Base-by-base conservation (phyloP, 2,329 filamentous ascomycete species). In the Magnaporthiopsis poae region DNA sequence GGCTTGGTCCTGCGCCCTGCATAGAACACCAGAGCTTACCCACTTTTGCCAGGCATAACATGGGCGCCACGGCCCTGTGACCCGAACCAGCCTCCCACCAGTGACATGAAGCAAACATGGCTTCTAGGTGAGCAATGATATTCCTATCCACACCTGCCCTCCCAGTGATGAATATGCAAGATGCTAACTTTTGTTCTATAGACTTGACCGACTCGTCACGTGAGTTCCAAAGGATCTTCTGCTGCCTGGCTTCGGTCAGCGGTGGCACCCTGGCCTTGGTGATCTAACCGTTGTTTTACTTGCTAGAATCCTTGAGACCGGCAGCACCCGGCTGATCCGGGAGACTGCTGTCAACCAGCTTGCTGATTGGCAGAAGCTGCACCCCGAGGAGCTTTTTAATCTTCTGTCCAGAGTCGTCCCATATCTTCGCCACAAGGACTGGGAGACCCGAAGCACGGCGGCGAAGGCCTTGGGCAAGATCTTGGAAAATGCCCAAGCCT, bases 321-420 rank as follows among this genome's bases (percentile, higher is more conserved):
- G 95, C 72, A 98, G 94, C 80, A 99, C 95, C 68, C 89, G 90
- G 75, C 84, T 99, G 71, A 98, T 99, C 75, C 89, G 96, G 71
- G 96, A 97, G 75, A 99, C 95, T 69, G 96, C 95, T 69, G 95
- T 96, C 69, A 92, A 96, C 75, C 95, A 99, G 79, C 85, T 99
- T 69, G 95, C 93, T 69, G 95, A 99, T 79, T 95, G 96, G 77
- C 96, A 99, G 79, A 98, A 97, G 76, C 91, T 95, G 77, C 95
- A 98, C 73, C 95, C 95, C 0, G 94, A 99, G 79, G 96, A 99
- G 77, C 82, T 99, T 1, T 98, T 98, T 79, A 97, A 98, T 75
- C 84, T 99, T 8, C 84, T 99, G 15, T 94, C 92, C 36, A 86
- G 94, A 68, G 93, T 99, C 39, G 88, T 99, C n/a, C 94, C 95